phyloP scores from a whole-genome alignment of 345 rosid species.

The Theobroma cacao region DNA sequence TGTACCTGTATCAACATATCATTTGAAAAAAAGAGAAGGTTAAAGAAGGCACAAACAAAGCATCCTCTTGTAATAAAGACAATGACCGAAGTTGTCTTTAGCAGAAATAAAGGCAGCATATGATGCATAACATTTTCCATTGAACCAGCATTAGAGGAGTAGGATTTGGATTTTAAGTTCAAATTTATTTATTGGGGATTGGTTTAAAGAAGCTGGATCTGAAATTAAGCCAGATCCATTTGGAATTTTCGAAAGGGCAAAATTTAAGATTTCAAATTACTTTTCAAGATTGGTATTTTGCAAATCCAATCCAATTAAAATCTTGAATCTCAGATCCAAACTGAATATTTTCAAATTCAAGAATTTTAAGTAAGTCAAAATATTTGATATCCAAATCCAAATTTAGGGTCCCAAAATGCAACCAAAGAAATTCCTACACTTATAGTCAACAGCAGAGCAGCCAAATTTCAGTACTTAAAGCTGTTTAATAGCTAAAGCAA shows the following conservation, averaged over 20 bases:
- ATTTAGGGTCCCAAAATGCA: not conserved
- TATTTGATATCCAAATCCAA: not conserved
- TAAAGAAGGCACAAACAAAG: not conserved
- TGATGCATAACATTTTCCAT: not conserved
- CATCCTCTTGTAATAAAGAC: not conserved
- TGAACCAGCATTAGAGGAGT: not conserved
- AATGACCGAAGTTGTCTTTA: not conserved
- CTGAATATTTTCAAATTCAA: not conserved
- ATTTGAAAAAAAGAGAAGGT: not conserved
- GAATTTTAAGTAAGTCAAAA: not conserved
- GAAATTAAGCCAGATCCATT: not conserved
- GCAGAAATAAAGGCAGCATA: not conserved
- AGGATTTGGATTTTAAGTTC: not conserved
- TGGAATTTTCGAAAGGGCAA: not conserved
- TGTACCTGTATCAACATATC: not conserved
- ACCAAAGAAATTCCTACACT: not conserved
- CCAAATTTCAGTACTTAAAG: not conserved
- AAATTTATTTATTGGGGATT: not conserved
- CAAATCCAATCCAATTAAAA: not conserved
- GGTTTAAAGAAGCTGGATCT: constrained; percentile 8
- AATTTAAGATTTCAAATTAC: not conserved
- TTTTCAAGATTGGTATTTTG: not conserved
- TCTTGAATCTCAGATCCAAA: not conserved
- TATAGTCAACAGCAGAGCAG: not conserved
- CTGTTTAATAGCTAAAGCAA: not conserved